These are phyloP conservation scores for Diaporthe sp. DNA, from an alignment of 2,329 filamentous ascomycete species.

Conservation along the genomic window DNA sequence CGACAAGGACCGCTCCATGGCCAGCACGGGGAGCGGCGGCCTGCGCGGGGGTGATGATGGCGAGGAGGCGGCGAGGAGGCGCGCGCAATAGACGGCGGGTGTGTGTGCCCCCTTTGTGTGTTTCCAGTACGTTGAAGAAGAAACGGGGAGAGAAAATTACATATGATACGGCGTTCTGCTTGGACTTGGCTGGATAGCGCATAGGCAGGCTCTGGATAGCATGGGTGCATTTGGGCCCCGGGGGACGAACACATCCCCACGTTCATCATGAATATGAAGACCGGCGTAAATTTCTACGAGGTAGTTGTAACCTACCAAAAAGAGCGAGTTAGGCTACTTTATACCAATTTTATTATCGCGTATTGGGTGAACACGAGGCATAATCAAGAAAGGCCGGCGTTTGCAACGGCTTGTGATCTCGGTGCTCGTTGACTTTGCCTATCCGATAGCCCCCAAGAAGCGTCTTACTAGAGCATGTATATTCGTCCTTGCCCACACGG, in stretches of 20 bases:
- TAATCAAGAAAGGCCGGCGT: not conserved
- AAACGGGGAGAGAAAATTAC: not conserved
- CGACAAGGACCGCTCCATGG: conserved; percentile 24
- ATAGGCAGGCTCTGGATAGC: not conserved
- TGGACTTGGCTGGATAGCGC: not conserved
- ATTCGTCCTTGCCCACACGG: not conserved
- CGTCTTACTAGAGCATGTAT: not conserved
- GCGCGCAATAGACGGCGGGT: not conserved
- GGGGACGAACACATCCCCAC: not conserved
- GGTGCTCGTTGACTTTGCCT: not conserved
- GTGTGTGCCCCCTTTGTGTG: no score
- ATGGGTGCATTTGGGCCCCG: not conserved
- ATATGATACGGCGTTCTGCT: not conserved
- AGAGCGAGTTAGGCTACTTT: not conserved
- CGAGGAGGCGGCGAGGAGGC: conserved; percentile 32
- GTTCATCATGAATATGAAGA: not conserved
- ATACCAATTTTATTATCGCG: not conserved
- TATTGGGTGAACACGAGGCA: not conserved
- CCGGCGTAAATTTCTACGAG: not conserved
- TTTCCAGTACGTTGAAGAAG: not conserved
- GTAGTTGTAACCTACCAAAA: not conserved
- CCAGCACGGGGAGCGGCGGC: conserved; percentile 27
- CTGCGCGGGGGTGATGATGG: conserved; percentile 13
- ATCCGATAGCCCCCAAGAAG: not conserved
- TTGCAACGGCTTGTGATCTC: no score